phyloP scores from a whole-genome alignment of 441 rosid species.

The Pelargonium fulgidum region DNA sequence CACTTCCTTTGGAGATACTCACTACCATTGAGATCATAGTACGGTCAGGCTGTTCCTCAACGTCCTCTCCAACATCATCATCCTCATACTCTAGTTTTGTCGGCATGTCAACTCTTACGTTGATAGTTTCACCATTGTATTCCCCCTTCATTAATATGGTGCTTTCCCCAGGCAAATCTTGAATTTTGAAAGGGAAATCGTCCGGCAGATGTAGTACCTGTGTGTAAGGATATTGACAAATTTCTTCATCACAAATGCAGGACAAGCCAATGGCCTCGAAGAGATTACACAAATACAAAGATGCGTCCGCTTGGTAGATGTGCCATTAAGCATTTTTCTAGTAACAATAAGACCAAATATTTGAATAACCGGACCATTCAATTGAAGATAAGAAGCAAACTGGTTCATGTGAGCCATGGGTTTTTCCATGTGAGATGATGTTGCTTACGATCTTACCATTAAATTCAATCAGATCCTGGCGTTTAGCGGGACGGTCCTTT shows the following conservation, averaged over 20 bases:
- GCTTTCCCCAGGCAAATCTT: constrained; percentile 55
- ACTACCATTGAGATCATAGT: constrained; percentile 48
- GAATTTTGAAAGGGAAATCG: constrained; percentile 51
- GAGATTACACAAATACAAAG: neutral
- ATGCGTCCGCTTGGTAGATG: neutral
- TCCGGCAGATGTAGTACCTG: constrained; percentile 42
- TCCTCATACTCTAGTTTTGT: constrained; percentile 19
- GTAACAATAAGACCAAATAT: neutral
- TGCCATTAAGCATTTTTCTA: no score
- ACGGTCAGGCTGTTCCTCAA: neutral
- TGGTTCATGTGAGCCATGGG: no score
- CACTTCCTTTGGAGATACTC: constrained; percentile 39
- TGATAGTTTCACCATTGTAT: constrained; percentile 44
- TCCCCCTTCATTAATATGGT: constrained; percentile 37
- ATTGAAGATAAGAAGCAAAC: no score
- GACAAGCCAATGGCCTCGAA: neutral
- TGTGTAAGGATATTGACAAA: constrained; percentile 2
- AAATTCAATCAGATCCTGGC: no score
- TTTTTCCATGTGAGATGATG: no score
- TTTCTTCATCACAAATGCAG: constrained; percentile 13
- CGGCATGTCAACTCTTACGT: constrained; percentile 52
- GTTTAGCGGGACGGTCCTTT: no score
- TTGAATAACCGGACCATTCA: no score
- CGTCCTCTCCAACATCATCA: neutral
- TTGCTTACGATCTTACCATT: no score